phyloP scores from a whole-genome alignment of 2,329 filamentous ascomycete genomes.

The Alternaria triticina region DNA sequence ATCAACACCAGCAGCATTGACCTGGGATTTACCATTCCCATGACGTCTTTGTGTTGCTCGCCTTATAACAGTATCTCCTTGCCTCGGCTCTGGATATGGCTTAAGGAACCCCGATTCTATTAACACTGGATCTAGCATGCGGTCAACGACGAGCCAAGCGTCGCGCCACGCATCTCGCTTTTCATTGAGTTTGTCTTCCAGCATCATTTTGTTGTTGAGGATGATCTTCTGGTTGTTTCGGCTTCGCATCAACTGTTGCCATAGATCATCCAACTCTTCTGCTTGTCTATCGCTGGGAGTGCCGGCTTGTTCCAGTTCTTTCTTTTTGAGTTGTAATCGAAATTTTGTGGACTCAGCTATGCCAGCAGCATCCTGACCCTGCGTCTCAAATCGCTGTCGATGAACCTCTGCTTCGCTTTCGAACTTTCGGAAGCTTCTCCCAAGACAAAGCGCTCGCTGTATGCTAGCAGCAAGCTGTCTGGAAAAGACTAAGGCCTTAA shows the following conservation, averaged over 20 bases:
- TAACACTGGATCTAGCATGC: background rate
- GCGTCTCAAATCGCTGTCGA: background rate
- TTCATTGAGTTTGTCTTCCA: background rate
- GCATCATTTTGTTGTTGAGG: background rate
- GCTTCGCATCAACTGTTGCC: background rate
- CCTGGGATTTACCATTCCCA: background rate
- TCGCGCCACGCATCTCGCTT: background rate
- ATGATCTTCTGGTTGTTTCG: background rate
- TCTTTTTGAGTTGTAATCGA: background rate
- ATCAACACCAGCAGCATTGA: background rate
- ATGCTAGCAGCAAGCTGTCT: background rate
- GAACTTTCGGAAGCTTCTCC: background rate
- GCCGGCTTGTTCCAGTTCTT: background rate
- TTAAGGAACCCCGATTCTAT: background rate
- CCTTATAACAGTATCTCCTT: background rate
- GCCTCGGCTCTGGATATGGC: background rate
- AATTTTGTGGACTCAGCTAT: background rate
- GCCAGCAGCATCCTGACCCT: background rate
- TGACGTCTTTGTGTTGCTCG: background rate
- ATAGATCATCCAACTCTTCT: background rate
- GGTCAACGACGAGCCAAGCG: background rate
- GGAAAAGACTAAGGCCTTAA: background rate
- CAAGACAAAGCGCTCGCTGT: background rate
- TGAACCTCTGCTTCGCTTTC: background rate
- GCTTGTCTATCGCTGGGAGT: background rate